These are phyloP conservation scores for Ogataea allantospora DNA, from an alignment of 805 yeast species.

Conservation along the genomic window DNA sequence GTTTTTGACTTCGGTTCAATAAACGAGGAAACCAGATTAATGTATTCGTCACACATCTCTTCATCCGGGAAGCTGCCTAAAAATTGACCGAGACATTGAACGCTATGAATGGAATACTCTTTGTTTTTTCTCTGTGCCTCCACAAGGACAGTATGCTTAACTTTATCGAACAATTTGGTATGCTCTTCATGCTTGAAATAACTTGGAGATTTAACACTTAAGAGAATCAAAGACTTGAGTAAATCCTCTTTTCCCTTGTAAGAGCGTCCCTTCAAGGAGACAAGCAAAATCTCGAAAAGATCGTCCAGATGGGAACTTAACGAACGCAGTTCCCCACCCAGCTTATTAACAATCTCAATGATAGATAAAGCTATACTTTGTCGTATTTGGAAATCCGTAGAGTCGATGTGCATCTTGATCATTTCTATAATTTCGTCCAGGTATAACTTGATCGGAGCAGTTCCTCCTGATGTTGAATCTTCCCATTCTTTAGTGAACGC, in stretches of 20 bases:
- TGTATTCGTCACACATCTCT: conserved; percentile 39
- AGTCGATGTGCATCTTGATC: conserved; percentile 47
- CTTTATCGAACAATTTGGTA: conserved; percentile 31
- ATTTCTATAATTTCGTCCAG: conserved; percentile 62
- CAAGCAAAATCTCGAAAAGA: conserved; percentile 55
- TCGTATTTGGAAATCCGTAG: conserved; percentile 62
- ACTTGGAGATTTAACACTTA: conserved; percentile 46
- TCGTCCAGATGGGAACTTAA: conserved; percentile 21
- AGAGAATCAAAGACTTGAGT: conserved; percentile 63
- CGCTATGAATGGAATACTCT: conserved; percentile 56
- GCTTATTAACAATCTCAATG: conserved; percentile 51
- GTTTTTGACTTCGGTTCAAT: conserved; percentile 24
- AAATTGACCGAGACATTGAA: conserved; percentile 53
- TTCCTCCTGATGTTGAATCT: conserved; percentile 73
- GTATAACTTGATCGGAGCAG: conserved; percentile 66
- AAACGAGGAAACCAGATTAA: conserved; percentile 29
- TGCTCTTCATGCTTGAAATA: conserved; percentile 33
- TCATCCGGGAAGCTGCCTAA: conserved; percentile 29
- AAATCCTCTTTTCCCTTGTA: conserved; percentile 87
- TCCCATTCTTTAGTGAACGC: conserved; percentile 69
- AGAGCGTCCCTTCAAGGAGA: conserved; percentile 70
- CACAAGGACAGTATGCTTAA: conserved; percentile 45
- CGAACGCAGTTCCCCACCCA: conserved; percentile 33
- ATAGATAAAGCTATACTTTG: conserved; percentile 69
- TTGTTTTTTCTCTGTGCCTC: conserved; percentile 71